These are phyloP conservation scores for Cotoneaster glaucophyllus DNA, from an alignment of 306 rosid species.

Conservation along the genomic window DNA sequence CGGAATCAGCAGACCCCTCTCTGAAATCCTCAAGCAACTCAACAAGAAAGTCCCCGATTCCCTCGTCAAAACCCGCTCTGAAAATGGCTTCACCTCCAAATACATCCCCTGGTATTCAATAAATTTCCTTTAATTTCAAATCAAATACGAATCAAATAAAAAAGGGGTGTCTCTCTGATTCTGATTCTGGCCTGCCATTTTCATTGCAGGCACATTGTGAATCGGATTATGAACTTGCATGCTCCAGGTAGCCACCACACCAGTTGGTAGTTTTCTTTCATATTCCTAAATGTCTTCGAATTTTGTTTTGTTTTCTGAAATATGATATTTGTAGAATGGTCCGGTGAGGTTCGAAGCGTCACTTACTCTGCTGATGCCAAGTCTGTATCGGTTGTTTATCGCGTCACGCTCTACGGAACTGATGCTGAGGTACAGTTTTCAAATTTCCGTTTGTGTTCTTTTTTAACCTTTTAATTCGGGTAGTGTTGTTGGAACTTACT, in stretches of 20 bases:
- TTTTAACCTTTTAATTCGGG: background rate
- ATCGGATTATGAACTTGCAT: constrained; percentile 71
- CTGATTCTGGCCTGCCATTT: background rate
- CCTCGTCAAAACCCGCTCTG: constrained; percentile 48
- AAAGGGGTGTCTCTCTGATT: background rate
- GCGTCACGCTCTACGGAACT: constrained; percentile 81
- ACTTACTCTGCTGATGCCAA: constrained; percentile 55
- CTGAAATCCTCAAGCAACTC: constrained; percentile 64
- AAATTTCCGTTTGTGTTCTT: background rate
- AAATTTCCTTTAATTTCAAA: background rate
- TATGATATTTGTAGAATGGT: constrained; percentile 52
- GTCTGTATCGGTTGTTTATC: constrained; percentile 73
- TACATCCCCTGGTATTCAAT: constrained; percentile 60
- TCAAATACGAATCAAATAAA: too few species aligned
- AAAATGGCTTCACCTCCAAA: constrained; percentile 46
- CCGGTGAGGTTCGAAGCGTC: constrained; percentile 72
- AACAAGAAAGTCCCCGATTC: constrained; percentile 81
- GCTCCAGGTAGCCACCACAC: constrained; percentile 52
- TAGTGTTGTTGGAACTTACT: background rate
- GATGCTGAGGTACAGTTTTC: constrained; percentile 65
- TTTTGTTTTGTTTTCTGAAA: background rate
- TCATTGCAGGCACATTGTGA: constrained; percentile 55
- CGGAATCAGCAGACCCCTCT: constrained; percentile 63
- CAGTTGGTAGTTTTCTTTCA: constrained; percentile 25
- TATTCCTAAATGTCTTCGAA: background rate